phyloP scores from a whole-genome alignment of 2,329 filamentous ascomycete genomes.

The Aureobasidium lini region DNA sequence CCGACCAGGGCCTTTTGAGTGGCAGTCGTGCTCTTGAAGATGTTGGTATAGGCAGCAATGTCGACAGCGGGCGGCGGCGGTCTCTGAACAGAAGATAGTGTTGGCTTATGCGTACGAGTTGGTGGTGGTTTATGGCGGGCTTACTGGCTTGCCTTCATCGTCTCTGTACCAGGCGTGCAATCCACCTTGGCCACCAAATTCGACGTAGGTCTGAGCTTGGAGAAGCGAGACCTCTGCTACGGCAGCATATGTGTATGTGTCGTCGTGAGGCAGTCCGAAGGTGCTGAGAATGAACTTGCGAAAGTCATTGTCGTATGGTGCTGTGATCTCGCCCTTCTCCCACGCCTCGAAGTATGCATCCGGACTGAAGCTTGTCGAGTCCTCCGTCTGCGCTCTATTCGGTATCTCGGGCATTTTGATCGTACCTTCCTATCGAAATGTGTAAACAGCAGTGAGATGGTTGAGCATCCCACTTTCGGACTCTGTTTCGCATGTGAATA shows the following conservation, averaged over 20 bases:
- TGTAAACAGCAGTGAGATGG: background rate
- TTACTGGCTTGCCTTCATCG: constrained; percentile 31
- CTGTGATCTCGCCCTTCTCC: constrained; percentile 31
- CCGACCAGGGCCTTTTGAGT: constrained; percentile 56
- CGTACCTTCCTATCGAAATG: background rate
- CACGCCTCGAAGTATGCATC: constrained; percentile 38
- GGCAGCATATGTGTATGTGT: constrained; percentile 43
- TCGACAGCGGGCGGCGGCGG: constrained; percentile 48
- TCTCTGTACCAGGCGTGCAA: constrained; percentile 47
- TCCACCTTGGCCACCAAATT: constrained; percentile 38
- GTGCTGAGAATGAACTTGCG: constrained; percentile 38
- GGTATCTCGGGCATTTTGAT: constrained; percentile 25
- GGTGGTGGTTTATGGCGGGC: background rate
- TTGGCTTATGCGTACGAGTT: background rate
- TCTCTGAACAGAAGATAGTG: constrained; percentile 19
- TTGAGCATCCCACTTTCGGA: background rate
- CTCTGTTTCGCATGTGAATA: constrained; percentile 1
- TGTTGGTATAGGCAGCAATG: constrained; percentile 56
- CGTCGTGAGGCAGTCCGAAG: constrained; percentile 41
- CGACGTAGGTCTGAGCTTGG: constrained; percentile 43
- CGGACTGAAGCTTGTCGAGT: constrained; percentile 38
- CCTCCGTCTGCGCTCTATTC: constrained; percentile 30
- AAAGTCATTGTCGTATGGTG: constrained; percentile 37
- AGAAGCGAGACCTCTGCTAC: constrained; percentile 43
- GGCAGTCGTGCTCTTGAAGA: constrained; percentile 56